Conservation (phyloP, 1,284 basidiomycete species). For the Stereum hirsutum region DNA sequence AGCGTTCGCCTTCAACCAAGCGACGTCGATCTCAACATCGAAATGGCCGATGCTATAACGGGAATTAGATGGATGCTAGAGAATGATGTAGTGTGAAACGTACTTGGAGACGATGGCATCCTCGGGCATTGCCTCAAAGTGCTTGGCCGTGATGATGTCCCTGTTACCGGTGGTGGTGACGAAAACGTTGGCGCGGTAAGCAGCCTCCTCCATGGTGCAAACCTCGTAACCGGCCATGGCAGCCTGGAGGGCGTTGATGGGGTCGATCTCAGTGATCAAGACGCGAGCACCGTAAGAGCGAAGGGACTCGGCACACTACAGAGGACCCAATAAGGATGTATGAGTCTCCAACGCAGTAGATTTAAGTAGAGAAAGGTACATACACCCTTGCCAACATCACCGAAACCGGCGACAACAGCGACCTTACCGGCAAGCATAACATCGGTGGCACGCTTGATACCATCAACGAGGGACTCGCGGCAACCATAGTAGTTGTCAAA, state of each 20-base stretch:
- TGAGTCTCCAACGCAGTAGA: neutral
- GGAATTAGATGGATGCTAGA: conserved; percentile 6
- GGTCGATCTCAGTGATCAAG: conserved; percentile 96
- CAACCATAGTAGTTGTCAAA: conserved; percentile 97
- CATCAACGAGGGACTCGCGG: conserved; percentile 99
- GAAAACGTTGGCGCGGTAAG: conserved; percentile 84
- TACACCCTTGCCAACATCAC: conserved; percentile 98
- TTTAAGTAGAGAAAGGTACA: conserved; percentile 21
- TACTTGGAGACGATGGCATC: conserved; percentile 99
- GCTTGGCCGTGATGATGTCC: conserved; percentile 92
- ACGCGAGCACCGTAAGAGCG: conserved; percentile 96
- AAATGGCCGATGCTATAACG: conserved; percentile 87
- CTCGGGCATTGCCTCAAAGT: conserved; percentile 94
- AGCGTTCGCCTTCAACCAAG: conserved; percentile 96
- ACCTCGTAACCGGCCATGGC: conserved; percentile 99
- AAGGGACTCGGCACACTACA: conserved; percentile 93
- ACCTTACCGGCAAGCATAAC: conserved; percentile 99
- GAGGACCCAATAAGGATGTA: conserved; percentile 5
- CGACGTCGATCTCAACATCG: conserved; percentile 98
- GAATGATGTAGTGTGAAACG: too few relatives aligned
- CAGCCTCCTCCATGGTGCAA: conserved; percentile 96
- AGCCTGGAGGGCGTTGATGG: conserved; percentile 99
- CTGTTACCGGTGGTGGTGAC: conserved; percentile 99
- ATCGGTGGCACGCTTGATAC: conserved; percentile 99
- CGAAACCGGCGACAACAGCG: conserved; percentile 96